These are phyloP conservation scores for Coemansia erecta DNA, from an alignment of 192 early-diverging fungal species.

Conservation along the genomic window DNA sequence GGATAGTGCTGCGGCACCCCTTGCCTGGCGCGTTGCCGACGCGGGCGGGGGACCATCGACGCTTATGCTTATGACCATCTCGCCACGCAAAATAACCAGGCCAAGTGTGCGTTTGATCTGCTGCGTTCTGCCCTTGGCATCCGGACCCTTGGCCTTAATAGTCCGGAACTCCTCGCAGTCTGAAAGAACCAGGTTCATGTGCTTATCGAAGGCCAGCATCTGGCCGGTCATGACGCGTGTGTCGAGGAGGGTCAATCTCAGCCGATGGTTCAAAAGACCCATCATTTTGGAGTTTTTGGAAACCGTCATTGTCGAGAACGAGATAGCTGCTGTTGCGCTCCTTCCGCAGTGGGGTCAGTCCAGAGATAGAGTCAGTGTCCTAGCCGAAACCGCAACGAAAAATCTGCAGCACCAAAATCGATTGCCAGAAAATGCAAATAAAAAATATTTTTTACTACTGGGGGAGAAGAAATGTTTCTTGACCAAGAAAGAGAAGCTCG, in stretches of 20 bases:
- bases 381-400: too few species aligned
- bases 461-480: too few species aligned
- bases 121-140: slow-evolving; percentile 49
- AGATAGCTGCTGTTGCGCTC: too few species aligned
- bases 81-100: slow-evolving; percentile 91
- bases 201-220: slow-evolving; percentile 99
- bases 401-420: too few species aligned
- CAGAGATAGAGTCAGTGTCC: too few species aligned
- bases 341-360: too few species aligned
- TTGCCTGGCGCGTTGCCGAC: slow-evolving; percentile 45
- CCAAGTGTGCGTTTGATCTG: slow-evolving; percentile 92
- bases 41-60: slow-evolving; percentile 89
- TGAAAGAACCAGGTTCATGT: slow-evolving; percentile 98
- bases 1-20: slow-evolving; percentile 25
- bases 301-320: slow-evolving; percentile 47
- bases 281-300: slow-evolving; percentile 89
- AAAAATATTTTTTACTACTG: too few species aligned
- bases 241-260: slow-evolving; percentile 89
- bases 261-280: slow-evolving; percentile 89
- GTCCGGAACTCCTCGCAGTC: slow-evolving; percentile 97
- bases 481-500: too few species aligned
- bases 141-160: slow-evolving; percentile 69
- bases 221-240: slow-evolving; percentile 91
- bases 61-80: slow-evolving; percentile 85
- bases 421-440: too few species aligned